Conservation (phyloP, 106 monocot genomes). For the Vanilla planifolia region DNA sequence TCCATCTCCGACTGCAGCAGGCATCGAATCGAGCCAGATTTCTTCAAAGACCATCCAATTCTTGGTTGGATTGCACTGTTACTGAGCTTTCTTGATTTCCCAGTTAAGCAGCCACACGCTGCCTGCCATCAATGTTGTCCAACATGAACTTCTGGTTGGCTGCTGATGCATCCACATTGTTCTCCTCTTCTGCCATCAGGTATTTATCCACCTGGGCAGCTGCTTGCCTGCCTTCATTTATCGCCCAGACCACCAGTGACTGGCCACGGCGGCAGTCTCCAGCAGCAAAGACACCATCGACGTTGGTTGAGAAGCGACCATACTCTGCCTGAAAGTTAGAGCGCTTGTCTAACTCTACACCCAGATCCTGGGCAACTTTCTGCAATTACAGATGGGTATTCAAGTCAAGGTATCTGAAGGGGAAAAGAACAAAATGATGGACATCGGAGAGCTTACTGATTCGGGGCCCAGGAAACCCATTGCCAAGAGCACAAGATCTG, state of each 20-base stretch:
- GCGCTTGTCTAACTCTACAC: slow-evolving; percentile 65
- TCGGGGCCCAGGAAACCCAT: slow-evolving; percentile 99
- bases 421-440: not conserved
- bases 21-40: too few relatives aligned
- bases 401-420: not conserved
- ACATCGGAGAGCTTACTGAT: slow-evolving; percentile 33
- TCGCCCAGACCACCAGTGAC: slow-evolving; percentile 97
- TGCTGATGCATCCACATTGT: not conserved
- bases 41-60: too few relatives aligned
- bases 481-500: slow-evolving; percentile 84
- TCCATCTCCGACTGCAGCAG: too few relatives aligned
- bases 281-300: slow-evolving; percentile 86
- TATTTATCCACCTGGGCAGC: slow-evolving; percentile 76
- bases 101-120: slow-evolving; percentile 23
- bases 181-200: slow-evolving; percentile 41
- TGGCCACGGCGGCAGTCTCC: slow-evolving; percentile 96
- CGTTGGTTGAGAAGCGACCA: slow-evolving; percentile 75
- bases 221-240: slow-evolving; percentile 83
- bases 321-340: slow-evolving; percentile 95
- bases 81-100: too few relatives aligned
- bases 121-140: slow-evolving; percentile 24
- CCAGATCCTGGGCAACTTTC: slow-evolving; percentile 72
- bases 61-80: too few relatives aligned
- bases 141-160: slow-evolving; percentile 1
- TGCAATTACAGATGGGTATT: slow-evolving; percentile 13